Evolutionary conservation across 306 rosid species (phyloP), one percentile per base, ranked within the genome.

Genomic region (Vicia faba): DNA sequence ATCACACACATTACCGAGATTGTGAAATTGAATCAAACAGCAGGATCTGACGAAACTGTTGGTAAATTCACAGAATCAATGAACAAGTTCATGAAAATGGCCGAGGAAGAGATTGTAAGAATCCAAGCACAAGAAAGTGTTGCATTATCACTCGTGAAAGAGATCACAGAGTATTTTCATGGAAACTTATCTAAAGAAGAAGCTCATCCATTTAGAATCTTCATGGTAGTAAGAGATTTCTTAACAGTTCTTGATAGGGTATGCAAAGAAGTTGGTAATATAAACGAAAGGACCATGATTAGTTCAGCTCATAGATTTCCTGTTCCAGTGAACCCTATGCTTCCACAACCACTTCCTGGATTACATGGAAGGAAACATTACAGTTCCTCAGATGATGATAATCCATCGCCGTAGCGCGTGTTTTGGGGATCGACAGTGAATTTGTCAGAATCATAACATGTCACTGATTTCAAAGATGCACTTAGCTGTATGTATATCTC

Each of bases 201-300:
- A 76, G 97, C 99, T 80, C 97, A 93, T 79, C 99, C 99, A 0
- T 90, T 90, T 57, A 81, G 99, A 83, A 93, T 93, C 69, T 93
- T 90, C 85, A 62, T 82, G 89, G 97, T 93, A 57, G 99, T 93
- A 39, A 79, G 99, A 73, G 97, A 93, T 79, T 90, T 93, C 44
- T 83, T 93, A 11, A 50, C 78, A 0, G 72, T 82, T 65, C 91
- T 93, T 6, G 99, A 93, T 18, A 75, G 95, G 33, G 97, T 93
- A 11, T 93, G 99, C 82, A 93, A 86, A 79, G 99, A 93, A 81
- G 99, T 93, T 2, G 90, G 96, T 6, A 79, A 73, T 88, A 77
- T 90, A 44, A 93, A 93, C 44, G 95, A 88, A 78, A 79, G 89
- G 76, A 90, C 97, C 13, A 82, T 79, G 45, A 81, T 90, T 50